phyloP scores from a whole-genome alignment of 192 early-diverging fungal genomes.

The Mortierella antarctica region DNA sequence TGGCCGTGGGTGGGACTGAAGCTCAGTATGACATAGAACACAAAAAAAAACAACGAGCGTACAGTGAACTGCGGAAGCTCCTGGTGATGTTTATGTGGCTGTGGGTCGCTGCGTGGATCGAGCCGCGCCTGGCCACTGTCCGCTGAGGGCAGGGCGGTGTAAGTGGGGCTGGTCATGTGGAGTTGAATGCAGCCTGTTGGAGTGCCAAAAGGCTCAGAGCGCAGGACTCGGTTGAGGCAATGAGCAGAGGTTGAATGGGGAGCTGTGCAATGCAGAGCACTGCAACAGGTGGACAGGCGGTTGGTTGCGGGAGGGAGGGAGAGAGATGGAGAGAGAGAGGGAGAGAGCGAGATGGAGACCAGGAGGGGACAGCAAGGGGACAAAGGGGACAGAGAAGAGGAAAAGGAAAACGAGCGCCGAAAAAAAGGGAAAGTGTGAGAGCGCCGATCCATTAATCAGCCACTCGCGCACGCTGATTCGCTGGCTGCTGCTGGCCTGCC shows the following conservation, averaged over 20 bases:
- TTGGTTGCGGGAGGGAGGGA: conserved; percentile 1
- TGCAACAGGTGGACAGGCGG: not conserved
- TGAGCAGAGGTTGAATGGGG: not conserved
- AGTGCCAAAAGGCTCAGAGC: not conserved
- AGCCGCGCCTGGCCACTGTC: conserved; percentile 8
- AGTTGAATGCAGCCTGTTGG: not conserved
- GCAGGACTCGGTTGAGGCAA: not conserved
- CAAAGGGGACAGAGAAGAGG: not conserved
- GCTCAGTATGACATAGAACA: not conserved
- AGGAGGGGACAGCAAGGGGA: not conserved
- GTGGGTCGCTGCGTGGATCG: not conserved
- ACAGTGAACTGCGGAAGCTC: conserved; percentile 47
- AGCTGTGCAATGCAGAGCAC: not conserved
- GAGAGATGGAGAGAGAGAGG: not conserved
- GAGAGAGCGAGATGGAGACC: not conserved
- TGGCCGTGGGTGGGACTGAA: no score
- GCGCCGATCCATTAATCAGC: no score
- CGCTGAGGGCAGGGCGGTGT: conserved; percentile 34
- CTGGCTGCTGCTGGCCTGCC: no score
- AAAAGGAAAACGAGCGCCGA: not conserved
- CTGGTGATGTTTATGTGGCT: conserved; percentile 7
- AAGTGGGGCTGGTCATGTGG: conserved; percentile 13
- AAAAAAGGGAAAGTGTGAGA: conserved; percentile 13
- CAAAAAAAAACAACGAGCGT: not conserved
- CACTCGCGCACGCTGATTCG: no score